phyloP scores from a whole-genome alignment of 2,329 filamentous ascomycete genomes.

The Didymella sp. region DNA sequence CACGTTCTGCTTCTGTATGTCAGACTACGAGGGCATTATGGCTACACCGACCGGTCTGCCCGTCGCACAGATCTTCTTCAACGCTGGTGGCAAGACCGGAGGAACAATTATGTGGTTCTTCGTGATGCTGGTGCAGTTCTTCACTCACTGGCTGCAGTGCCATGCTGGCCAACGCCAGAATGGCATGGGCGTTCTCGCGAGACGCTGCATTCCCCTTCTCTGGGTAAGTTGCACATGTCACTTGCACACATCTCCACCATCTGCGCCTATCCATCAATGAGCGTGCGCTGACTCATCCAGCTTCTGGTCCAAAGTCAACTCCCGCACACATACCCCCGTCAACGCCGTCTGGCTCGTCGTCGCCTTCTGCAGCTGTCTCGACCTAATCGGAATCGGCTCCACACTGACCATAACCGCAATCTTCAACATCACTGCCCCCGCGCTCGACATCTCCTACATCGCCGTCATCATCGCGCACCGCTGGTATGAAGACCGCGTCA shows the following conservation, averaged over 20 bases:
- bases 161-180: conserved; percentile 68
- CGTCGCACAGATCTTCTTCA: conserved; percentile 64
- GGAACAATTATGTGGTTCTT: conserved; percentile 68
- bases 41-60: conserved; percentile 66
- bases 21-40: conserved; percentile 64
- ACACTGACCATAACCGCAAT: conserved; percentile 59
- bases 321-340: conserved; percentile 64
- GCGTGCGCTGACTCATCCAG: conserved; percentile 43
- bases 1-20: conserved; percentile 69
- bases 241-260: not conserved
- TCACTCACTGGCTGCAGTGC: conserved; percentile 71
- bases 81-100: conserved; percentile 64
- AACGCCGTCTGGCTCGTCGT: conserved; percentile 71
- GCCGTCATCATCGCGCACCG: conserved; percentile 66
- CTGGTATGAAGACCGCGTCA: conserved; percentile 60
- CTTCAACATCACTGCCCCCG: conserved; percentile 57
- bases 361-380: conserved; percentile 60
- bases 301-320: conserved; percentile 61
- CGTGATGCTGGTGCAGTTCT: conserved; percentile 69
- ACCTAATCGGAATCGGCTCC: conserved; percentile 60
- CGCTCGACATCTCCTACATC: conserved; percentile 62
- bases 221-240: conserved; percentile 46
- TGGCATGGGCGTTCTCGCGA: conserved; percentile 67
- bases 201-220: conserved; percentile 69
- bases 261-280: not conserved